Evolutionary conservation across 768 basidiomycete species (phyloP).

Genomic region (Mycena kentingensis): DNA sequence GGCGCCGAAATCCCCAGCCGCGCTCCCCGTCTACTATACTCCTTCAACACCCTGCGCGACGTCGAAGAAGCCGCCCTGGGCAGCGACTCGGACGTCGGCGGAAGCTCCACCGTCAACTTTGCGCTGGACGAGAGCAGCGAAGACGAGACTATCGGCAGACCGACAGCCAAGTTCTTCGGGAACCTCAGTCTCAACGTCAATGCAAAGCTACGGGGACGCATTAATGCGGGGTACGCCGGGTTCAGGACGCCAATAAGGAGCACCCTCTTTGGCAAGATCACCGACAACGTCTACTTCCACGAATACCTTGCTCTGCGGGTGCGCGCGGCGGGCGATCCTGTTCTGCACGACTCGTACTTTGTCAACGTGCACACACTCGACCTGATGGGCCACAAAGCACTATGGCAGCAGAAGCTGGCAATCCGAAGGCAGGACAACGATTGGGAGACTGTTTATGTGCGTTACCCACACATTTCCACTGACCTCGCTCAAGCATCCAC

Average conservation of each 20-base stretch:
- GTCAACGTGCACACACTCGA: constrained; percentile 93
- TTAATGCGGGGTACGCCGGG: constrained; percentile 88
- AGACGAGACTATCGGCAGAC: constrained; percentile 45
- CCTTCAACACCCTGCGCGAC: constrained; percentile 61
- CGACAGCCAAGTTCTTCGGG: constrained; percentile 76
- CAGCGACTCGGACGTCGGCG: constrained; percentile 88
- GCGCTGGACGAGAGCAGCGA: constrained; percentile 60
- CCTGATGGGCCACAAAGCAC: constrained; percentile 65
- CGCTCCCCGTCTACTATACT: constrained; percentile 63
- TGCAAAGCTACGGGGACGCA: constrained; percentile 62
- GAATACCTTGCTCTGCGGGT: constrained; percentile 80
- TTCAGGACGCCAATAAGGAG: constrained; percentile 84
- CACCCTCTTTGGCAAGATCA: constrained; percentile 84
- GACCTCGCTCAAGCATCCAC: constrained; percentile 17
- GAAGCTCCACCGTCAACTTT: constrained; percentile 77
- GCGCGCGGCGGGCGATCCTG: constrained; percentile 73
- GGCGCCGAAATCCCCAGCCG: constrained; percentile 68
- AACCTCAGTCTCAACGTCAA: constrained; percentile 72
- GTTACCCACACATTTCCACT: constrained; percentile 28
- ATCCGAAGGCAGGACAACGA: constrained; percentile 62
- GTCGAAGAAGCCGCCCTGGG: constrained; percentile 71
- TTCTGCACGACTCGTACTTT: constrained; percentile 83
- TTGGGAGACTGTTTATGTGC: constrained; percentile 84
- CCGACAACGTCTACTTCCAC: constrained; percentile 82
- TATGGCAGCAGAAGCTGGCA: constrained; percentile 96